Evolutionary conservation across 169 alveolate species (phyloP).

Genomic region (Eimeria falciformis): DNA sequence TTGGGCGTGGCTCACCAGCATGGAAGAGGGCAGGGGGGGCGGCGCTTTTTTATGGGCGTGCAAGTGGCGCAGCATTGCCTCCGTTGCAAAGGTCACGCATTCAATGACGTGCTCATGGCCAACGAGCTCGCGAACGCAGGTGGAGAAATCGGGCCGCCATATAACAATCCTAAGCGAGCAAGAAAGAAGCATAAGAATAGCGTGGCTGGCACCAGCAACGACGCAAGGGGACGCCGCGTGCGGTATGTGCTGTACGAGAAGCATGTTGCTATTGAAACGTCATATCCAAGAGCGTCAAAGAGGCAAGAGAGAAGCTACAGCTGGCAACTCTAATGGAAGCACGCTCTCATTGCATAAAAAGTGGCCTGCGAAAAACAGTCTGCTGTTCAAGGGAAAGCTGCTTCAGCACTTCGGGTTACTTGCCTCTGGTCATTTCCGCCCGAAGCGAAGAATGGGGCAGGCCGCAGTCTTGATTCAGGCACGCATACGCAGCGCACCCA

Average conservation of each 20-base stretch:
- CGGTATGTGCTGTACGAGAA: neutral
- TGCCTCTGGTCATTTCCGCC: constrained; percentile 70
- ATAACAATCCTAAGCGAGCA: constrained; percentile 24
- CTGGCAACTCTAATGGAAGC: neutral
- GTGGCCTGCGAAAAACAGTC: no score
- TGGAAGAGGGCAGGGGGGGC: constrained; percentile 54
- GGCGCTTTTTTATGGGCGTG: constrained; percentile 59
- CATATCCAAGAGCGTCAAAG: neutral
- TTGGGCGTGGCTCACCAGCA: constrained; percentile 41
- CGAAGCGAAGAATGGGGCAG: constrained; percentile 58
- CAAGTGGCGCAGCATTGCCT: constrained; percentile 61
- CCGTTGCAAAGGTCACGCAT: constrained; percentile 57
- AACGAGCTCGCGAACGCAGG: constrained; percentile 45
- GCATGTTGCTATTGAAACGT: neutral
- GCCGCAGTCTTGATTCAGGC: constrained; percentile 30
- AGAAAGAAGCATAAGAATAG: neutral
- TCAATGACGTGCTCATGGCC: constrained; percentile 75
- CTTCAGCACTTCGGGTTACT: neutral
- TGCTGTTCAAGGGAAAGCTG: no score
- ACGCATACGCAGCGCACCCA: constrained; percentile 61
- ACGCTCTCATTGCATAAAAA: neutral
- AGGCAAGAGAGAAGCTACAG: neutral
- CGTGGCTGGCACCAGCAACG: neutral
- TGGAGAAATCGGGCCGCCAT: constrained; percentile 52
- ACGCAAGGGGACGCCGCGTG: neutral